Evolutionary conservation across 2,329 filamentous ascomycete genomes (phyloP).

Genomic region (Calonectria multiphialidica): DNA sequence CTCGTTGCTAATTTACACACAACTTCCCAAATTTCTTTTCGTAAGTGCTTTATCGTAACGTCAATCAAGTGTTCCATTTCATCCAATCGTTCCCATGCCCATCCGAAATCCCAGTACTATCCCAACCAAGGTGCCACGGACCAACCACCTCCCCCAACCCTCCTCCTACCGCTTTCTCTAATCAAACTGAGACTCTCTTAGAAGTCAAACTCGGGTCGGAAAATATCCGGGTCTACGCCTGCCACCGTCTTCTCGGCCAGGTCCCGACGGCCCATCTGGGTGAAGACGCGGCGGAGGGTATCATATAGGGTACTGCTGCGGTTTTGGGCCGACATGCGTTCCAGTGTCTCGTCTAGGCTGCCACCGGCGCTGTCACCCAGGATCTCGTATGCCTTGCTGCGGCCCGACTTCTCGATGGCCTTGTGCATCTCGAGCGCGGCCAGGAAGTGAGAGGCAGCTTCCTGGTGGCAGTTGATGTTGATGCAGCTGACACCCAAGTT

Average conservation of each 20-base stretch:
- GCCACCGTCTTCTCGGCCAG: slow-evolving; percentile 87
- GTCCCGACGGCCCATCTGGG: slow-evolving; percentile 92
- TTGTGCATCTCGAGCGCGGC: slow-evolving; percentile 96
- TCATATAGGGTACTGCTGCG: slow-evolving; percentile 97
- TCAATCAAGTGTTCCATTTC: slow-evolving; percentile 7
- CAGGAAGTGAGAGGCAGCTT: slow-evolving; percentile 92
- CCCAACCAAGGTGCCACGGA: neutral
- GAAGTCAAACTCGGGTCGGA: slow-evolving; percentile 93
- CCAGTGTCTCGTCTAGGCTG: slow-evolving; percentile 77
- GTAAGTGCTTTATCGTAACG: neutral
- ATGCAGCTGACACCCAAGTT: slow-evolving; percentile 97
- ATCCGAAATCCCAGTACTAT: neutral
- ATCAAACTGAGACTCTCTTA: slow-evolving; percentile 44
- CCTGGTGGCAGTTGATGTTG: slow-evolving; percentile 94
- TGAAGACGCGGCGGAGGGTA: slow-evolving; percentile 93
- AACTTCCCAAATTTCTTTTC: slow-evolving; percentile 9
- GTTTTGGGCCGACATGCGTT: slow-evolving; percentile 93
- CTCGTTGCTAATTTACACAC: neutral
- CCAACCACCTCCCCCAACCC: neutral
- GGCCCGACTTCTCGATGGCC: slow-evolving; percentile 86
- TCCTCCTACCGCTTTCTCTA: neutral
- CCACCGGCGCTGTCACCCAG: slow-evolving; percentile 66
- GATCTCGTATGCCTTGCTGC: slow-evolving; percentile 86
- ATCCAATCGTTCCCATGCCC: neutral
- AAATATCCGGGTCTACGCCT: slow-evolving; percentile 90